Evolutionary conservation across 306 rosid genomes (phyloP), one percentile per base, ranked within the genome.

Genomic region (Vicia sativa): DNA sequence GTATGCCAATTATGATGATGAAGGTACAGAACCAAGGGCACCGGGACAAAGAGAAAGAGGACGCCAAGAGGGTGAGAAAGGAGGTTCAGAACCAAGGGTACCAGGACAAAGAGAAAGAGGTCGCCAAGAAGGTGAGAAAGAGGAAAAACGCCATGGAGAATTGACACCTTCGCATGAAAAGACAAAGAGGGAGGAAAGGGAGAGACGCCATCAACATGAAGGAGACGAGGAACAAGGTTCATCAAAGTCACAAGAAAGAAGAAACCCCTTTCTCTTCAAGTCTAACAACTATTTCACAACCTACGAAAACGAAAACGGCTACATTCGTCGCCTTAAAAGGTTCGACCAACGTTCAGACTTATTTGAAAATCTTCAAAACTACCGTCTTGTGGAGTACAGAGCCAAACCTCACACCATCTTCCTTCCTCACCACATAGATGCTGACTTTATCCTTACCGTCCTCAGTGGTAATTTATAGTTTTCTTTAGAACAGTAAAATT

Each of bases 351-450:
- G 42, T 2, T 72, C 62, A 18, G 25, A 19, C 0, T 2, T 29
- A 3, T 60, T 77, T 1, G 3, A 67, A n/a, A 60, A 38, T 9
- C 74, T 81, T 14, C 25, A 26, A 42, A 21, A 77, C 67, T 73
- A 62, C 9, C 34, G 74, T 0, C 0, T 77, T 10, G 6, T 49
- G 3, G 74, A 77, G 57, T 41, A 9, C 2, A 23, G 6, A 12
- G 4, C 71, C 13, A 34, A 3, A 50, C 85, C 85, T 14, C 21
- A 52, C 19, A 62, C 85, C 9, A 28, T 81, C 3, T 2, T 73
- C 8, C 50, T 68, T 6, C 85, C 81, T 0, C 70, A 56, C 11
- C 81, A 80, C 43, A n/a, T 44, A 1, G 79, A 81, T 45, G 79
- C 81, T 1, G 74, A 81, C 3, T 73, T 21, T 34, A 9, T 77